Base-by-base conservation (phyloP, 768 basidiomycete species). In the Pulveroboletus sp. region DNA sequence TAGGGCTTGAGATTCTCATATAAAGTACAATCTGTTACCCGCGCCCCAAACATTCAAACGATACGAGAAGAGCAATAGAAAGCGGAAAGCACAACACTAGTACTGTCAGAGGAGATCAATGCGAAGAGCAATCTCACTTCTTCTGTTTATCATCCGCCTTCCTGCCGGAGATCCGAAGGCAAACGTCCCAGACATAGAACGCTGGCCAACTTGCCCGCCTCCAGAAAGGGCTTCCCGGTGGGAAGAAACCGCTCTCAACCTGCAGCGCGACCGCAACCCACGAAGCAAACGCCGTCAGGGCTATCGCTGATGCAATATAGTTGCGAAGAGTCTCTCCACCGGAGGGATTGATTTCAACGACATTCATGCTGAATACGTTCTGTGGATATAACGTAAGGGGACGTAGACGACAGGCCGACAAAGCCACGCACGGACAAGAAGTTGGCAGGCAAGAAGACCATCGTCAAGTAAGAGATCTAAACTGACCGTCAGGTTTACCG, bases 211-310 rank as follows among this genome's bases (percentile, higher is more conserved):
- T 35, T 1, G 17, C 32, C 14, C 67, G 61, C 41, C 44, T 49
- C 58, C 55, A 54, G n/a, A 60, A 11, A 1, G 51, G 19, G 16
- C 62, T 55, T 13, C 43, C 51, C 9, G 0, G 13, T 2, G 50
- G 53, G 24, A 69, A 58, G 43, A 68, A 58, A 2, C 0, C 17
- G 26, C 65, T 70, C 5, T 70, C 43, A 1, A 42, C 19, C 31
- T 82, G 81, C 57, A 80, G 74, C 7, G 80, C 74, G 30, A 82
- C 64, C 27, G 81, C 72, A 17, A 78, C 57, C 80, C 82, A 85
- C n/a, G 75, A 53, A 9, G 79, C 78, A 11, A 74, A 48, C 7
- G 73, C 10, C 0, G 81, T 85, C 35, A 85, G 61, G 1, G 71
- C 59, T 8, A 82, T 32, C 2, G 80, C 74, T 2, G 63, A 56